Evolutionary conservation across 805 yeast species (phyloP), one percentile per base, ranked within the genome.

Genomic region (Sugiyamaella qingdaonensis): DNA sequence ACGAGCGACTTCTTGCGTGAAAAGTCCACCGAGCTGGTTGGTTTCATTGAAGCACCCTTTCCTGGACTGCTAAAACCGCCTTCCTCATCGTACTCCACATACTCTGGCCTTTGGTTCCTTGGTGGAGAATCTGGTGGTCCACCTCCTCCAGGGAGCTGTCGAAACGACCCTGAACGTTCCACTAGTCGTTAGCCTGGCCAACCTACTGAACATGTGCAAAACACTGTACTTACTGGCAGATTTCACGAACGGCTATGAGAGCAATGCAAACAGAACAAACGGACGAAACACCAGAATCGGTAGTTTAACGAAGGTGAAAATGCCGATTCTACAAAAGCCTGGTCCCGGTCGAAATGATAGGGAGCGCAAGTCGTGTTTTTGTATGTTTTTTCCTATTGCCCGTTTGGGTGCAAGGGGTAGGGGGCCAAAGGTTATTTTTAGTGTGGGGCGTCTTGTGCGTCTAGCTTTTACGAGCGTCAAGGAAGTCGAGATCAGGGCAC

Each of bases 1-100:
- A 92, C 86, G 56, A 92, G 73, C 0, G 97, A 86, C 60, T 81
- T 76, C 66, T 85, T 87, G 33, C 77, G 68, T 19, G 58, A 53
- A 48, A 61, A 51, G 11, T 61, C 63, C 10, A 41, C 19, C 11
- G 52, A 53, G 39, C 34, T 32, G 2, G 32, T 33, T 19, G 32
- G 14, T n/a, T 24, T 29, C 31, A 35, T 50, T 10, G 51, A 32
- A 21, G 37, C 24, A 13, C 35, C 27, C 19, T n/a, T n/a, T n/a
- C 48, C 14, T 8, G 37, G 45, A 21, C 27, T 7, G 14, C 53
- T 48, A 21, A 42, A 14, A 31, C 24, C 35, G 36, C 35, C 52
- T 19, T 48, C 51, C 4, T 49, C 53, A 18, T 45, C 48, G 13
- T 31, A 45, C 13, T 18, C 16, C 4, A 9, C 36, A 18, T 45